phyloP scores from a whole-genome alignment of 495 filamentous ascomycete genomes.

The Bryoglossum gracile region DNA sequence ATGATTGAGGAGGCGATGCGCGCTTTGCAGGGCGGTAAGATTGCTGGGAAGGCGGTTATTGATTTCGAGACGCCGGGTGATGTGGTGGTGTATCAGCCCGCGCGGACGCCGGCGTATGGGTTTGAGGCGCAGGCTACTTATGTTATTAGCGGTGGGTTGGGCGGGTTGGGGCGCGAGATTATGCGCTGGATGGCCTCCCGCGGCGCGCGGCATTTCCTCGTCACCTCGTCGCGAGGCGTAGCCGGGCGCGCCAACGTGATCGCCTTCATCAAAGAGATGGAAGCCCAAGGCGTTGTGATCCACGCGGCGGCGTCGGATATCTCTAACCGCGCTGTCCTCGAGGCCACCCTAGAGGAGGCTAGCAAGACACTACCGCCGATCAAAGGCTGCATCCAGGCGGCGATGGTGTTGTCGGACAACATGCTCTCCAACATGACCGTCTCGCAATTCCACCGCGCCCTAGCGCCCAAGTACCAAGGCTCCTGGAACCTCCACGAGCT shows the following conservation, averaged over 20 bases:
- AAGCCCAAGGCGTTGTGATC: not conserved
- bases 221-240: too few species aligned
- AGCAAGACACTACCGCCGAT: conserved; percentile 35
- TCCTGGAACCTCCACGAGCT: conserved; percentile 49
- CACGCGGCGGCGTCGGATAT: not conserved
- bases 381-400: conserved; percentile 39
- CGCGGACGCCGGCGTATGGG: too few species aligned
- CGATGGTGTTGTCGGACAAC: conserved; percentile 41
- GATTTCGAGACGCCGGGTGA: not conserved
- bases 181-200: conserved; percentile 43
- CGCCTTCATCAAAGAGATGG: not conserved
- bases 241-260: too few species aligned
- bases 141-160: conserved; percentile 51
- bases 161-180: conserved; percentile 43
- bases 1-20: not conserved
- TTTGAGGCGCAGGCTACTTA: conserved; percentile 36
- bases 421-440: conserved; percentile 49
- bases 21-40: not conserved
- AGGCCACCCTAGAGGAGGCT: not conserved
- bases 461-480: conserved; percentile 49
- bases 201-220: conserved; percentile 48
- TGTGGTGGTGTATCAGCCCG: conserved; percentile 19
- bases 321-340: not conserved
- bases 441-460: conserved; percentile 38
- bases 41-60: not conserved